Base-by-base conservation (phyloP, 2,329 filamentous ascomycete genomes). In the Fusarium praegraminearum region DNA sequence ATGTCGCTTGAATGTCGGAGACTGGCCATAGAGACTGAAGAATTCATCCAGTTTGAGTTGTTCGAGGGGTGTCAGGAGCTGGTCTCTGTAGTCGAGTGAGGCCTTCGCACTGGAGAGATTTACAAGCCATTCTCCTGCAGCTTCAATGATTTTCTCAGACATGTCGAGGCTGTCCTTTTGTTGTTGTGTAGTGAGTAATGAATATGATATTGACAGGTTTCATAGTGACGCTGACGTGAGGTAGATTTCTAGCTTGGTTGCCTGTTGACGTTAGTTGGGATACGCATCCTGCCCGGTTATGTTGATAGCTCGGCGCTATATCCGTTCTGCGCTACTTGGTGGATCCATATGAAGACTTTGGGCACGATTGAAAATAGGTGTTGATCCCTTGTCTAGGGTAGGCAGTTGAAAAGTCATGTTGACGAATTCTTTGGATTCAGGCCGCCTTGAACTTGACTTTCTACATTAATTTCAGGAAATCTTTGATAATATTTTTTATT, bases 1-100 rank as follows among this genome's bases (percentile, higher is more conserved):
- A 6, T 60, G 55, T 1, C 28, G 20, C 5, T 36, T 65, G 7
- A 68, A 68, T 0, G 18, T 11, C 0, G 44, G 13, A 3, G 65
- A 65, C 15, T 8, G 5, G 1, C 59, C 9, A 9, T 69, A 3
- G 1, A 60, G 13, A 4, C 0, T 6, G 16, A 69, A 65, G 35
- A 68, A 68, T 20, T 68, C 65, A 8, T 68, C 44, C 9, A 69
- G 36, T 7, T 69, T 68, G 5, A 56, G 12, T 1, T 35, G 40
- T 18, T 67, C 65, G 3, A 67, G 65, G 0, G 18, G 11, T 12
- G 65, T 65, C 7, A 69, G 33, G 0, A 49, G 5, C 6, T 53
- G 30, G 2, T 55, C 57, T n/a, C 20, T 50, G 11, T 53, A 4
- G 11, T 10, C 4, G 3, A 12, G 5, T 12, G 43, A 43, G 2